Percentiles rank a stretch among this genome's conserved stretches.
These are phyloP conservation scores for Pichia inconspicua DNA, from an alignment of 1,139 yeast genomes.

Conservation along the genomic window DNA sequence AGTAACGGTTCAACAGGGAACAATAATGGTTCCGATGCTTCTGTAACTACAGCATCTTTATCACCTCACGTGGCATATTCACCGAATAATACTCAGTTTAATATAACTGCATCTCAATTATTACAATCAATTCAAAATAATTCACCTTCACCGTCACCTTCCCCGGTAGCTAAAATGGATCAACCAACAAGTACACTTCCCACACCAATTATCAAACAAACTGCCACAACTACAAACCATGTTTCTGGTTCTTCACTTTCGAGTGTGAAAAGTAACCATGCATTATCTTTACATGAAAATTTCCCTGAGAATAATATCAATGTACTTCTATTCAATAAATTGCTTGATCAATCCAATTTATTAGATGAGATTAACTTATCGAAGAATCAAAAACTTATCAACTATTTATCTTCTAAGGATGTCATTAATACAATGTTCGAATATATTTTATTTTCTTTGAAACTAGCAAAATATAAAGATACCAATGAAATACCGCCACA, in stretches of 20 bases:
- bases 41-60: conserved; percentile 11
- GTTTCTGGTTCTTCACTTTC: not conserved
- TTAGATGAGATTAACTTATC: conserved; percentile 69
- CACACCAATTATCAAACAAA: not conserved
- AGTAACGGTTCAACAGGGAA: not conserved
- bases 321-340: conserved; percentile 43
- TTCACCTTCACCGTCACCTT: conserved; percentile 9
- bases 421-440: conserved; percentile 60
- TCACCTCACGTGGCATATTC: conserved; percentile 19
- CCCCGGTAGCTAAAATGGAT: conserved; percentile 5
- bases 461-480: conserved; percentile 7
- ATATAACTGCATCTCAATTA: conserved; percentile 26
- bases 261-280: not conserved
- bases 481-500: conserved; percentile 6
- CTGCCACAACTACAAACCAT: not conserved
- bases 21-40: conserved; percentile 3
- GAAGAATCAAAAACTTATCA: conserved; percentile 73
- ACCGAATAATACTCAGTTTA: conserved; percentile 21
- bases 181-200: conserved; percentile 1
- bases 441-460: conserved; percentile 41
- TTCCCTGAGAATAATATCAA: conserved; percentile 17
- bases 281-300: not conserved
- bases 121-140: conserved; percentile 28
- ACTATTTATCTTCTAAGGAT: conserved; percentile 65
- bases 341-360: conserved; percentile 79